phyloP scores from a whole-genome alignment of 495 filamentous ascomycete genomes.

The Podospora conica region DNA sequence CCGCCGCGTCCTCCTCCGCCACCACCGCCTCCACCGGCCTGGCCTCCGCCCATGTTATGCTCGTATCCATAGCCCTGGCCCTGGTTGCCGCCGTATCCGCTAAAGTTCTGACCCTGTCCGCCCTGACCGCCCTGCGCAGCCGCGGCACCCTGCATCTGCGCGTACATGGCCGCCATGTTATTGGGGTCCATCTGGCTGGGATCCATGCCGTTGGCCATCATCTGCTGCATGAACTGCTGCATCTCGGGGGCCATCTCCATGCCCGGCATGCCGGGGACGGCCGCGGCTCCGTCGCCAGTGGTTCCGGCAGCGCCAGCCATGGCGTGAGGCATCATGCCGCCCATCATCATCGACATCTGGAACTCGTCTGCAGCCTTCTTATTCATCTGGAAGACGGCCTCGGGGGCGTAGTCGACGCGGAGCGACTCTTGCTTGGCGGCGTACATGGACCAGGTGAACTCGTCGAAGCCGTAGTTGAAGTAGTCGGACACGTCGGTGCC shows the following conservation, averaged over 20 bases:
- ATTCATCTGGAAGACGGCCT: conserved; percentile 57
- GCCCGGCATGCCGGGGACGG: conserved; percentile 52
- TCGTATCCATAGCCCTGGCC: conserved; percentile 53
- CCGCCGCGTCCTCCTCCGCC: conserved; percentile 40
- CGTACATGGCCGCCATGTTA: conserved; percentile 45
- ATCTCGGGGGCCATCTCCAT: conserved; percentile 74
- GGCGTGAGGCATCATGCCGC: conserved; percentile 53
- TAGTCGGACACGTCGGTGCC: conserved; percentile 95
- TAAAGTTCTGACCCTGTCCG: conserved; percentile 42
- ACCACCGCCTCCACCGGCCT: conserved; percentile 37
- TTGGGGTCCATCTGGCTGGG: conserved; percentile 58
- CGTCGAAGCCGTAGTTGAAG: conserved; percentile 99
- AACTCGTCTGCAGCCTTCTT: conserved; percentile 86
- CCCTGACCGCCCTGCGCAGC: conserved; percentile 46
- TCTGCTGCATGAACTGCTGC: conserved; percentile 73
- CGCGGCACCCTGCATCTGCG: conserved; percentile 37
- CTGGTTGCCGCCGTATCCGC: conserved; percentile 45
- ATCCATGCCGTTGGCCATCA: conserved; percentile 81
- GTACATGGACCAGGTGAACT: conserved; percentile 97
- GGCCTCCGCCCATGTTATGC: conserved; percentile 49
- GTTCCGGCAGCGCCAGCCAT: conserved; percentile 18
- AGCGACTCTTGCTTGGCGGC: conserved; percentile 79
- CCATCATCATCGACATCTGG: conserved; percentile 79
- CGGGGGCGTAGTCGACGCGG: conserved; percentile 56
- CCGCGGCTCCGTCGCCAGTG: conserved; percentile 22